These are phyloP conservation scores for Pulicaria dysenterica DNA, from an alignment of 129 eudicot genomes.

Conservation along the genomic window DNA sequence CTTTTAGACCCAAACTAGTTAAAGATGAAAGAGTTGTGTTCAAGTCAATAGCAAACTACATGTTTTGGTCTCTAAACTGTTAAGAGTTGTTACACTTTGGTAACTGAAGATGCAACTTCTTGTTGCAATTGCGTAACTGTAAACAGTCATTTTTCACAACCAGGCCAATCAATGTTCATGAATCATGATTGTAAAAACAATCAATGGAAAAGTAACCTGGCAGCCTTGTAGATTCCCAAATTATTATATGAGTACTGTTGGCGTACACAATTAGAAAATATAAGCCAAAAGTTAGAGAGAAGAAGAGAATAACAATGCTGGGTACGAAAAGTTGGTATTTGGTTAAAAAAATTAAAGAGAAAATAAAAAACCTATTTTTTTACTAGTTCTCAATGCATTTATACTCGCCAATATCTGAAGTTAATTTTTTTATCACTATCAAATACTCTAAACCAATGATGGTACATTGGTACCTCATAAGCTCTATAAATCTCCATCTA, in stretches of 20 bases:
- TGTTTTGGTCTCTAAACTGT: too few relatives aligned
- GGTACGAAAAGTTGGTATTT: neutral
- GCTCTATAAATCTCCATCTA: neutral
- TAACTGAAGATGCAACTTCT: too few relatives aligned
- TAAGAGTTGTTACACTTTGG: too few relatives aligned
- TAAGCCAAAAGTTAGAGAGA: neutral
- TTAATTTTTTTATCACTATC: neutral
- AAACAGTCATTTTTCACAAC: too few relatives aligned
- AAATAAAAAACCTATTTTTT: neutral
- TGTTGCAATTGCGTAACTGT: too few relatives aligned
- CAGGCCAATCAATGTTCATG: neutral
- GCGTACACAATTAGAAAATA: neutral
- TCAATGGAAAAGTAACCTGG: slow-evolving; percentile 5
- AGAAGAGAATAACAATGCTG: neutral
- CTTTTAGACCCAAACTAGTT: too few relatives aligned
- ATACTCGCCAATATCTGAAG: neutral
- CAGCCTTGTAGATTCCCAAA: slow-evolving; percentile 5
- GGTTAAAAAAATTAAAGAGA: neutral
- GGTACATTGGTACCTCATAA: neutral
- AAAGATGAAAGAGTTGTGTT: too few relatives aligned
- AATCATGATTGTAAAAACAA: neutral
- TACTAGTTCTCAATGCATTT: neutral
- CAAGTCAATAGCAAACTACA: too few relatives aligned
- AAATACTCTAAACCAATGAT: neutral
- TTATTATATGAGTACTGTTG: neutral